These are phyloP conservation scores for Picea glauca DNA, from an alignment of 75 land plant genomes.

Conservation along the genomic window DNA sequence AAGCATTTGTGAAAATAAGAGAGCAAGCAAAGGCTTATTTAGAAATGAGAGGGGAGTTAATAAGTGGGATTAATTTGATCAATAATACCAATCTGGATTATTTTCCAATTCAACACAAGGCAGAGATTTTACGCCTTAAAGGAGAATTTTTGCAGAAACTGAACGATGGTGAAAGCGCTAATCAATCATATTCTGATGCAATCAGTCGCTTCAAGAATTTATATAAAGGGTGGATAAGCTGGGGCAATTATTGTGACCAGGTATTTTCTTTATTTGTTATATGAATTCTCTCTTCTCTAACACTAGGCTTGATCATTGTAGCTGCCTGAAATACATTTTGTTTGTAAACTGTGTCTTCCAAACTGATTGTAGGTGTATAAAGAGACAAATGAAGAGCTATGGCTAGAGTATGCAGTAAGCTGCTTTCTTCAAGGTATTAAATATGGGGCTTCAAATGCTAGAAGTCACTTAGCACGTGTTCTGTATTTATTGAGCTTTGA, in stretches of 20 bases:
- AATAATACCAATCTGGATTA: constrained; percentile 95
- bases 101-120: constrained; percentile 83
- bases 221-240: constrained; percentile 99
- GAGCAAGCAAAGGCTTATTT: constrained; percentile 98
- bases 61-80: constrained; percentile 80
- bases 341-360: neutral
- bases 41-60: constrained; percentile 93
- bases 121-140: constrained; percentile 90
- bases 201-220: constrained; percentile 78
- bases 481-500: constrained; percentile 95
- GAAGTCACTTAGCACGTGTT: constrained; percentile 94
- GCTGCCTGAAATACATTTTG: neutral
- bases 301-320: neutral
- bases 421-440: constrained; percentile 98
- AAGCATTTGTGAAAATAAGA: constrained; percentile 98
- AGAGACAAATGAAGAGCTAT: constrained; percentile 81
- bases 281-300: neutral
- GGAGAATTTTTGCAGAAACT: constrained; percentile 90
- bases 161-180: constrained; percentile 82
- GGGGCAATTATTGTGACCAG: constrained; percentile 99
- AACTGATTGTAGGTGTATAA: constrained; percentile 68
- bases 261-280: constrained; percentile 23
- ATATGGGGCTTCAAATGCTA: constrained; percentile 88
- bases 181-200: constrained; percentile 75
- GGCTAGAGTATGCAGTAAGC: constrained; percentile 97